phyloP scores from a whole-genome alignment of 805 yeast genomes.

The Kregervanrija delftensis region DNA sequence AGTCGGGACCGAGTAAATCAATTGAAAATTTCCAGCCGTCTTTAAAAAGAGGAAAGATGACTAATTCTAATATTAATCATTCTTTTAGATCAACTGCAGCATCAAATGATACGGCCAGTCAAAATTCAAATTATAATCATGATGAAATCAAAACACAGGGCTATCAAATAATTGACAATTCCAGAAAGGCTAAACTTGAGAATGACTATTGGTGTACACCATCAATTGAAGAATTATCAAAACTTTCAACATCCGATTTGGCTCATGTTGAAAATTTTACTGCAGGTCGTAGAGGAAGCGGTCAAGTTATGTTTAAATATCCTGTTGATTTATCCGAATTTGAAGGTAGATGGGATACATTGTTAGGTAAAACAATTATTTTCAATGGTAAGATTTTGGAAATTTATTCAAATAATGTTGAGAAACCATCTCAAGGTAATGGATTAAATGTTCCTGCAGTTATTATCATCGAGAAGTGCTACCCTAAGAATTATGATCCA shows the following conservation, averaged over 20 bases:
- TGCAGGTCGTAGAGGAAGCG: constrained; percentile 61
- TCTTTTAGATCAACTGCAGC: too few relatives aligned
- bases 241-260: constrained; percentile 40
- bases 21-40: too few relatives aligned
- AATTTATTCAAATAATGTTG: constrained; percentile 51
- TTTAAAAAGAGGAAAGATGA: background rate
- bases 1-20: too few relatives aligned
- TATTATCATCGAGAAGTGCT: constrained; percentile 55
- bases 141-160: too few relatives aligned
- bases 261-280: constrained; percentile 54
- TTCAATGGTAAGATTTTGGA: constrained; percentile 48
- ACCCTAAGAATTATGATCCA: constrained; percentile 36
- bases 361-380: constrained; percentile 37
- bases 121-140: too few relatives aligned
- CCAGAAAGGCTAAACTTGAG: too few relatives aligned
- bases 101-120: too few relatives aligned
- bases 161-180: too few relatives aligned
- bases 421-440: constrained; percentile 54
- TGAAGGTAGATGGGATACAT: constrained; percentile 31
- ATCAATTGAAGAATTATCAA: constrained; percentile 40
- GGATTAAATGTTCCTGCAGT: constrained; percentile 77
- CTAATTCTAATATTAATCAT: too few relatives aligned
- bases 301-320: constrained; percentile 56
- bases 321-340: constrained; percentile 66
- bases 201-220: constrained; percentile 71